phyloP scores from a whole-genome alignment of 306 rosid genomes.

The Vicia faba region DNA sequence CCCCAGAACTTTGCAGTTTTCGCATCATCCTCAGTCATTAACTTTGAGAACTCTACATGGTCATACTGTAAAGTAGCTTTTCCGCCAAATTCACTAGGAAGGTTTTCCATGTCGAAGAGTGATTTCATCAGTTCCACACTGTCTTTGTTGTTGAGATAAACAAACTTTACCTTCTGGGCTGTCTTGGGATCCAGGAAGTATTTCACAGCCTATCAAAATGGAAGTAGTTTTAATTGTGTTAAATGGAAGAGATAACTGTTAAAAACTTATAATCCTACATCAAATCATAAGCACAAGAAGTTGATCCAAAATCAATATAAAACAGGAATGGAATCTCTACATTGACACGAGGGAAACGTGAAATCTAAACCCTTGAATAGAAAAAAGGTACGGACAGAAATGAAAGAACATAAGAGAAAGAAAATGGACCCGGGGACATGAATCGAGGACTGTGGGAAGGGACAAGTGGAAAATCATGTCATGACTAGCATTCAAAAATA shows the following conservation, averaged over 20 bases:
- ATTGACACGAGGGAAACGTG: not conserved
- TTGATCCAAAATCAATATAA: not conserved
- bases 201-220: slow-evolving; percentile 59
- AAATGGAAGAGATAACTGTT: slow-evolving; percentile 10
- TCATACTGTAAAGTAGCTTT: slow-evolving; percentile 72
- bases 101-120: slow-evolving; percentile 73
- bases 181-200: slow-evolving; percentile 84
- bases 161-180: slow-evolving; percentile 79
- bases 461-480: not conserved
- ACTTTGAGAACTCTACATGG: slow-evolving; percentile 75
- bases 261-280: slow-evolving; percentile 27
- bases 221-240: slow-evolving; percentile 13
- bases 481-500: not conserved
- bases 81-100: slow-evolving; percentile 86
- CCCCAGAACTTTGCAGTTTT: slow-evolving; percentile 91
- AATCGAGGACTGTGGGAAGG: not conserved
- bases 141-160: slow-evolving; percentile 68
- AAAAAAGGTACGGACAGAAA: not conserved
- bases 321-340: not conserved
- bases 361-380: not conserved
- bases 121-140: slow-evolving; percentile 85
- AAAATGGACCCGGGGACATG: not conserved
- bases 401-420: not conserved
- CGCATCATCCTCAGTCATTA: slow-evolving; percentile 77
- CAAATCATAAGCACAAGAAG: slow-evolving; percentile 9